Evolutionary conservation across 2,329 filamentous ascomycete genomes (phyloP).

Genomic region (Escovopsis sp.): DNA sequence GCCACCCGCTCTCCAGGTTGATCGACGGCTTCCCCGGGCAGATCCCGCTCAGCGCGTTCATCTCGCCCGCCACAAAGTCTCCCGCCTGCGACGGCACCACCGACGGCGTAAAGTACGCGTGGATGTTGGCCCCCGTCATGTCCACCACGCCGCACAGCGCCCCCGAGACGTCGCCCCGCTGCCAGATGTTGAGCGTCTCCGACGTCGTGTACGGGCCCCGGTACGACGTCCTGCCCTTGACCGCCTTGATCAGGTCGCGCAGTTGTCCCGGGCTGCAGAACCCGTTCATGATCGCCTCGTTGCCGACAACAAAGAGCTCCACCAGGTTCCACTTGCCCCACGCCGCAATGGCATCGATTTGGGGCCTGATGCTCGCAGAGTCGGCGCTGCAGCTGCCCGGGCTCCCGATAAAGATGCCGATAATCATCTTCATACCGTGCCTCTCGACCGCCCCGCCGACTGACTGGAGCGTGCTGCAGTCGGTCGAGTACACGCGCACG

Average conservation of each 20-base stretch:
- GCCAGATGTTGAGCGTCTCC: slow-evolving; percentile 69
- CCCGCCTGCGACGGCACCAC: slow-evolving; percentile 53
- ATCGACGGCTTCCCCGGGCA: slow-evolving; percentile 61
- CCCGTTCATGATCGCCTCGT: slow-evolving; percentile 74
- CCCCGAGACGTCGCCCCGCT: slow-evolving; percentile 40
- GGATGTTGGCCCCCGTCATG: slow-evolving; percentile 71
- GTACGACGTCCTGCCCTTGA: slow-evolving; percentile 56
- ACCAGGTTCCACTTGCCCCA: slow-evolving; percentile 67
- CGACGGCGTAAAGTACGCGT: slow-evolving; percentile 81
- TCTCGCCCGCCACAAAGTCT: slow-evolving; percentile 58
- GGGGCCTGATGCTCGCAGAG: slow-evolving; percentile 48
- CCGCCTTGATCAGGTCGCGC: slow-evolving; percentile 51
- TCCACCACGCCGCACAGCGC: slow-evolving; percentile 62
- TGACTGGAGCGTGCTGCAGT: slow-evolving; percentile 68
- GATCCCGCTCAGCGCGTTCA: slow-evolving; percentile 52
- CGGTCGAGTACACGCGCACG: slow-evolving; percentile 79
- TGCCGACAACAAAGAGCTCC: slow-evolving; percentile 71
- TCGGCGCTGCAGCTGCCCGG: slow-evolving; percentile 43
- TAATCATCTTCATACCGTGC: slow-evolving; percentile 62
- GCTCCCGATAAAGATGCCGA: slow-evolving; percentile 73
- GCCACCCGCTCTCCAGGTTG: slow-evolving; percentile 90
- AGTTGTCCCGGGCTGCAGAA: slow-evolving; percentile 52
- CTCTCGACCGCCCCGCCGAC: slow-evolving; percentile 55
- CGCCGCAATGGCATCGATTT: slow-evolving; percentile 56
- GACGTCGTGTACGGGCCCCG: slow-evolving; percentile 65